Evolutionary conservation across 2,329 filamentous ascomycete genomes (phyloP).

Genomic region (Ustulina deusta): DNA sequence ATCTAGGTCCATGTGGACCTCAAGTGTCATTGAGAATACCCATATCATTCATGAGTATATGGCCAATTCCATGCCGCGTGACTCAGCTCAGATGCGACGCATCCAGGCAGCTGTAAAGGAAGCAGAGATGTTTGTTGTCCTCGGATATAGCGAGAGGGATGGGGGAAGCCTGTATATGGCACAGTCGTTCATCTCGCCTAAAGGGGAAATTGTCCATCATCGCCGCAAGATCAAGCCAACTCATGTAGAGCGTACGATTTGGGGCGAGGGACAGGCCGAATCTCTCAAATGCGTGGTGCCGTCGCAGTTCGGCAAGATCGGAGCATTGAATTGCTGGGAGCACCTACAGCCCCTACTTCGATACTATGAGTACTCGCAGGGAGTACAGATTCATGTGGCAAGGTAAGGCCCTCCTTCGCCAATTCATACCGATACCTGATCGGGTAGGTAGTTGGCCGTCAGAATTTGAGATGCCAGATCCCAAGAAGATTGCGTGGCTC

Average conservation of each 20-base stretch:
- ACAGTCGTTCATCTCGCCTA: constrained; percentile 64
- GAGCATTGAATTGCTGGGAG: constrained; percentile 68
- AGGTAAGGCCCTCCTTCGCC: constrained; percentile 38
- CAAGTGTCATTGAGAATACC: constrained; percentile 56
- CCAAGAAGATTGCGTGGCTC: constrained; percentile 52
- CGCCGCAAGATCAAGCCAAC: constrained; percentile 65
- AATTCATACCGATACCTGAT: constrained; percentile 35
- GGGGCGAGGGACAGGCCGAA: constrained; percentile 68
- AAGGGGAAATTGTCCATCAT: constrained; percentile 59
- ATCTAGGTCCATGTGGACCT: constrained; percentile 54
- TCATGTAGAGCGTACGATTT: constrained; percentile 61
- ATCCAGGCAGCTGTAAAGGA: constrained; percentile 58
- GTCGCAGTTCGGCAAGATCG: constrained; percentile 63
- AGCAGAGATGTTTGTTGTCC: constrained; percentile 59
- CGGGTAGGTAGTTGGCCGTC: constrained; percentile 48
- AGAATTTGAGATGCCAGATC: constrained; percentile 53
- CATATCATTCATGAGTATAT: constrained; percentile 54
- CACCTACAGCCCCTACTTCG: constrained; percentile 65
- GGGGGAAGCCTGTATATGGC: constrained; percentile 60
- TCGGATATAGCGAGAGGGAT: constrained; percentile 64
- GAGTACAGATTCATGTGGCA: constrained; percentile 52
- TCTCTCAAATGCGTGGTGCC: constrained; percentile 65
- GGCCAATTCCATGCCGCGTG: constrained; percentile 51
- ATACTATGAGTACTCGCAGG: constrained; percentile 53
- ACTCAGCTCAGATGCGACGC: constrained; percentile 58